phyloP scores from a whole-genome alignment of 306 rosid species.

The Medicago lupulina region DNA sequence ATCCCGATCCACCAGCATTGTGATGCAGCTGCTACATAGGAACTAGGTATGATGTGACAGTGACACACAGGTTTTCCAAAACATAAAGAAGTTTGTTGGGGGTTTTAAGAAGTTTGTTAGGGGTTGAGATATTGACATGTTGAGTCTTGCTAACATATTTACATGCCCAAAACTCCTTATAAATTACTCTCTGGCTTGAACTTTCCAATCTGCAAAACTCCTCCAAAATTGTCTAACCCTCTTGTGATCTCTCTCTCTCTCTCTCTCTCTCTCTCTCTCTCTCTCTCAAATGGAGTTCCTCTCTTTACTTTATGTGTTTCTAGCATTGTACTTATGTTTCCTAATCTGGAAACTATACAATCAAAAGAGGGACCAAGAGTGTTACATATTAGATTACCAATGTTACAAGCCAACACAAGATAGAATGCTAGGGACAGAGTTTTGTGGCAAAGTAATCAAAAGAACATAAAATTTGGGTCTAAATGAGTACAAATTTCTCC shows the following conservation, averaged over 20 bases:
- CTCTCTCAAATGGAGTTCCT: constrained; percentile 69
- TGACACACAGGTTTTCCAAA: not conserved
- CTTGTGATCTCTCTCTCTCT: too few species aligned
- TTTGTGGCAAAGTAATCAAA: too few species aligned
- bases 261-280: too few species aligned
- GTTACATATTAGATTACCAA: constrained; percentile 76
- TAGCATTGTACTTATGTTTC: constrained; percentile 52
- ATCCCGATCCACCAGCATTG: not conserved
- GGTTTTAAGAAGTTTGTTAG: constrained; percentile 55
- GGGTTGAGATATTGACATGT: constrained; percentile 48
- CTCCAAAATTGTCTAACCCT: not conserved
- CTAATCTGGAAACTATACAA: constrained; percentile 59
- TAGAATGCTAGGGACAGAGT: too few species aligned
- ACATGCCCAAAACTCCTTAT: constrained; percentile 51
- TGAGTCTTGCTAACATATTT: constrained; percentile 20
- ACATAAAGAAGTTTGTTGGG: constrained; percentile 49
- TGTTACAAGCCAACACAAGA: too few species aligned
- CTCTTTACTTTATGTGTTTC: constrained; percentile 39
- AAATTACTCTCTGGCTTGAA: constrained; percentile 2
- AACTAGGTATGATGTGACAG: not conserved
- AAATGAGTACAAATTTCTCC: too few species aligned
- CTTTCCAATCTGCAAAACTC: not conserved
- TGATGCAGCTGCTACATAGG: not conserved
- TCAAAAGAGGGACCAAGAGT: constrained; percentile 55
- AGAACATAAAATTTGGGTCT: too few species aligned